These are phyloP conservation scores for Vinca major DNA, from an alignment of 305 asterid genomes.

Conservation along the genomic window DNA sequence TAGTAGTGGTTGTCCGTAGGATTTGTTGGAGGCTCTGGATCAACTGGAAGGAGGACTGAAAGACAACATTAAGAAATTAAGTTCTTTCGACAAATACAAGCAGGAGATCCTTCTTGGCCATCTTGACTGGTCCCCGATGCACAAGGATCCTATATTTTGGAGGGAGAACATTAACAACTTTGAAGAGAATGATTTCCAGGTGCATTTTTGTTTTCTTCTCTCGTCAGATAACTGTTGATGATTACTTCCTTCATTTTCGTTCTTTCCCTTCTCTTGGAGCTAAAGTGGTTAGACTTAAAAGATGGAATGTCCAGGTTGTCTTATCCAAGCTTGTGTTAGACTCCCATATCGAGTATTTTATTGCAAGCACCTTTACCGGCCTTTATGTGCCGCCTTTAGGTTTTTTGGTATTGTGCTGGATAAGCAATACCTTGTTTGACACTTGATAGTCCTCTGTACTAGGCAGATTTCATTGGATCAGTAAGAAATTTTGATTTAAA, in stretches of 20 bases:
- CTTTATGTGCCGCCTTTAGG: background rate
- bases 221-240: background rate
- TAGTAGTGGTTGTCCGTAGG: conserved; percentile 32
- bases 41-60: conserved; percentile 71
- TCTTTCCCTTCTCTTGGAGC: background rate
- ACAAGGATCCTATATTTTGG: conserved; percentile 86
- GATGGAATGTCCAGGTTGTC: background rate
- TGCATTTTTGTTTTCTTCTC: conserved; percentile 14
- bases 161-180: conserved; percentile 56
- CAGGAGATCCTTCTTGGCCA: conserved; percentile 88
- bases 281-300: background rate
- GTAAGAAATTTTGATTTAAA: too few relatives aligned
- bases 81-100: conserved; percentile 81
- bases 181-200: conserved; percentile 91
- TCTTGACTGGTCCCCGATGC: conserved; percentile 96
- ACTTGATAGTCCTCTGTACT: too few relatives aligned
- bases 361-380: background rate
- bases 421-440: too few relatives aligned
- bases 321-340: background rate
- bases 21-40: conserved; percentile 70
- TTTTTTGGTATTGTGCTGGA: too few relatives aligned
- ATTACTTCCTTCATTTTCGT: background rate
- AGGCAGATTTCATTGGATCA: too few relatives aligned
- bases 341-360: background rate
- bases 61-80: conserved; percentile 62